A percentile compares a stretch with the other conserved stretches of the same genome.
Evolutionary conservation across 331 rosid genomes (phyloP).

Genomic region (Quercus phellos): DNA sequence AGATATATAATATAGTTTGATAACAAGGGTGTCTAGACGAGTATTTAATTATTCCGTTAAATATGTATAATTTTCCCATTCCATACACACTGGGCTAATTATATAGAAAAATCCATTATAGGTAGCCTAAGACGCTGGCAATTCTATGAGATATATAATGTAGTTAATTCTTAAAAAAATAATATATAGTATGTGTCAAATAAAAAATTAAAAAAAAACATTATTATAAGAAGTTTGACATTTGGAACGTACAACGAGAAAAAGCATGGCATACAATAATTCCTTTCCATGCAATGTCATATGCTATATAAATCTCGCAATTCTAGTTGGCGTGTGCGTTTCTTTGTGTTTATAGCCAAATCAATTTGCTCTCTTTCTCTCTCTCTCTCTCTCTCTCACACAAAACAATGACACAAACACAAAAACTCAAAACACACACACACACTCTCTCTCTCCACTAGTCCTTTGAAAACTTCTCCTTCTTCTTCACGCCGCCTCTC

Average conservation of each 20-base stretch:
- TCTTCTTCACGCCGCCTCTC: slow-evolving; percentile 43
- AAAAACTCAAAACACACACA: background rate
- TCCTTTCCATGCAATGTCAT: slow-evolving; percentile 30
- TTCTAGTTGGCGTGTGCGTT: background rate
- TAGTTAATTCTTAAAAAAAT: no score
- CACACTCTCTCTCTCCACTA: background rate
- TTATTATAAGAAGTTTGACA: background rate
- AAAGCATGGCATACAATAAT: background rate
- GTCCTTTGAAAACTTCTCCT: slow-evolving; percentile 20
- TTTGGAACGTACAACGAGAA: background rate
- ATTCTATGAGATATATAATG: no score
- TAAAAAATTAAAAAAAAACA: background rate
- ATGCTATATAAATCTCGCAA: background rate
- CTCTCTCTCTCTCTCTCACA: background rate
- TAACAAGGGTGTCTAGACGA: no score
- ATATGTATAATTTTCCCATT: no score
- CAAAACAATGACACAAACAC: background rate
- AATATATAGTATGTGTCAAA: background rate
- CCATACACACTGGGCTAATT: rapidly evolving
- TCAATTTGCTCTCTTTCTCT: background rate
- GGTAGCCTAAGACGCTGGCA: rapidly evolving
- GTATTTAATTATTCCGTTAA: no score
- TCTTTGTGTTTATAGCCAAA: background rate
- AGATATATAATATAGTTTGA: no score
- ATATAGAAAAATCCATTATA: no score